phyloP scores from a whole-genome alignment of 768 basidiomycete species.

The Dendrothele bispora region DNA sequence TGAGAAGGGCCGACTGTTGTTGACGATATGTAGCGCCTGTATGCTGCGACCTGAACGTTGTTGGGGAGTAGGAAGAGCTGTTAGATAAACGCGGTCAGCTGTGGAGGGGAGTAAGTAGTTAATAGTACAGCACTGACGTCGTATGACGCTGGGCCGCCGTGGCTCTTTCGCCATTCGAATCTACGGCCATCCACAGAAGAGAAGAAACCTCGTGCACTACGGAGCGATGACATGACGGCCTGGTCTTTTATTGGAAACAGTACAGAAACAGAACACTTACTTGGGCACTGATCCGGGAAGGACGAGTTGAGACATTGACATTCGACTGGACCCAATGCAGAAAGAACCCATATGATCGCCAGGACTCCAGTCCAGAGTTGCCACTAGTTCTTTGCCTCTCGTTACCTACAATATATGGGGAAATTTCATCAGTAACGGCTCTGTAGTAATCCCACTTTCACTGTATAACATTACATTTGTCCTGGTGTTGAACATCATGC shows the following conservation, averaged over 20 bases:
- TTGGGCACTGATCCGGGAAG: slow-evolving; percentile 47
- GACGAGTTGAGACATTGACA: slow-evolving; percentile 66
- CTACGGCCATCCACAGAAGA: slow-evolving; percentile 52
- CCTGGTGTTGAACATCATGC: slow-evolving; percentile 38
- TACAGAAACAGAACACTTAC: slow-evolving; percentile 34
- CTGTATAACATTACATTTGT: slow-evolving; percentile 45
- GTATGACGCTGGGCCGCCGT: slow-evolving; percentile 50
- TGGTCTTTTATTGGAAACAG: slow-evolving; percentile 7
- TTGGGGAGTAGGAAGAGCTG: slow-evolving; percentile 47
- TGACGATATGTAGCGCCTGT: slow-evolving; percentile 49
- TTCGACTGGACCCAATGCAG: slow-evolving; percentile 50
- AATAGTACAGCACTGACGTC: slow-evolving; percentile 53
- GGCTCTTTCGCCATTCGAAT: slow-evolving; percentile 66
- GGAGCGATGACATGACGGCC: slow-evolving; percentile 8
- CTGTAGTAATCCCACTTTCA: neutral
- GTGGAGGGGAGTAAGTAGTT: too few species aligned
- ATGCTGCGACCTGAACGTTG: slow-evolving; percentile 54
- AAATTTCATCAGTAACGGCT: neutral
- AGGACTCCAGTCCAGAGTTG: slow-evolving; percentile 49
- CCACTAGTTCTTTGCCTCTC: slow-evolving; percentile 44
- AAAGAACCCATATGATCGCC: slow-evolving; percentile 57
- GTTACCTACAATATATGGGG: slow-evolving; percentile 35
- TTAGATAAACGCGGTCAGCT: too few species aligned
- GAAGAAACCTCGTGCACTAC: slow-evolving; percentile 59
- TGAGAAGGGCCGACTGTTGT: slow-evolving; percentile 66